Evolutionary conservation across 305 asterid genomes (phyloP).

Genomic region (Fraxinus baroniana): DNA sequence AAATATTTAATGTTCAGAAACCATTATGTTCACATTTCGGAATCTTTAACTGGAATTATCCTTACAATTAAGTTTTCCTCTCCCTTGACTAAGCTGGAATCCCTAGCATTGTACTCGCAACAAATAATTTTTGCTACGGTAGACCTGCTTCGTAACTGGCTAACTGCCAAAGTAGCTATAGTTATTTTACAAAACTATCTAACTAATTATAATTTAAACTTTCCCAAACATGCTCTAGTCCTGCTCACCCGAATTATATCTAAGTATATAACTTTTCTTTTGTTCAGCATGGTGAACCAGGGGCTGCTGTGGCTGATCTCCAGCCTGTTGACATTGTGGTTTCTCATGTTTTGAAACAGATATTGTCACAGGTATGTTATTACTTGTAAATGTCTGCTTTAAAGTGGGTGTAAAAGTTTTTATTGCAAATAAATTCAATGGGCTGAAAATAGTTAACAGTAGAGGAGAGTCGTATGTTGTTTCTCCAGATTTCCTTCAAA

Average conservation of each 20-base stretch:
- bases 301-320: constrained; percentile 95
- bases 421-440: background rate
- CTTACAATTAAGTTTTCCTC: background rate
- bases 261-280: constrained; percentile 7
- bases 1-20: background rate
- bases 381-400: background rate
- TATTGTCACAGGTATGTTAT: constrained; percentile 68
- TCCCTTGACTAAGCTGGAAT: background rate
- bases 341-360: constrained; percentile 84
- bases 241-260: background rate
- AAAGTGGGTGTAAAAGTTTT: background rate
- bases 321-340: constrained; percentile 89
- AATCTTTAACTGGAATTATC: background rate
- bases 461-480: background rate
- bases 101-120: background rate
- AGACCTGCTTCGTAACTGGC: background rate
- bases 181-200: background rate
- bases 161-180: background rate
- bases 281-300: constrained; percentile 94
- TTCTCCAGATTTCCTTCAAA: background rate
- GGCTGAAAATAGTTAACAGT: background rate
- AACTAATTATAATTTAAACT: background rate
- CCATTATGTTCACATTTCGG: background rate
- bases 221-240: background rate
- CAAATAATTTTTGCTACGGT: background rate